Evolutionary conservation across 169 alveolate species (phyloP).

Genomic region (Plasmodium vivax): DNA sequence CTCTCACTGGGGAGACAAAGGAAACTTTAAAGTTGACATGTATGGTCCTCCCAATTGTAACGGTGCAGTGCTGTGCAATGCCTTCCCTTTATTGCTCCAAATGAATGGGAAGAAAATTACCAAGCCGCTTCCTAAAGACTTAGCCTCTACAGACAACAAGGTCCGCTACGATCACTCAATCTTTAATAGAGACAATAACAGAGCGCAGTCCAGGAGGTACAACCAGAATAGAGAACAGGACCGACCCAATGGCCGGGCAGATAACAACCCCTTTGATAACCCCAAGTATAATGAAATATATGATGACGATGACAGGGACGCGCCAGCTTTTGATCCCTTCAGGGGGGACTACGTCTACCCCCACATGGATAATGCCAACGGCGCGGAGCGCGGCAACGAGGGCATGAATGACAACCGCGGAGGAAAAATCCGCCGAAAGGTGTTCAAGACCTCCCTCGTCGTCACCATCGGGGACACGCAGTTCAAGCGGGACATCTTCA

Average conservation of each 20-base stretch:
- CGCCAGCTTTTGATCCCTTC: background rate
- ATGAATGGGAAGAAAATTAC: conserved; percentile 15
- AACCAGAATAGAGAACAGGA: background rate
- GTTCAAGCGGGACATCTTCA: conserved; percentile 9
- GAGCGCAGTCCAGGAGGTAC: background rate
- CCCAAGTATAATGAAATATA: background rate
- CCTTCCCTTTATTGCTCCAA: conserved; percentile 46
- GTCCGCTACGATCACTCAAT: background rate
- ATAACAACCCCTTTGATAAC: conserved; percentile 6
- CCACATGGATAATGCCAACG: background rate
- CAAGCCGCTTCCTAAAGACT: conserved; percentile 41
- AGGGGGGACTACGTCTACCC: background rate
- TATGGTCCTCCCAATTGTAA: conserved; percentile 56
- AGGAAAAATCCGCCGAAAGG: background rate
- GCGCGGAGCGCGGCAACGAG: background rate
- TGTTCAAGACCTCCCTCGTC: background rate
- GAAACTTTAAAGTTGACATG: conserved; percentile 67
- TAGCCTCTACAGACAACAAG: conserved; percentile 21
- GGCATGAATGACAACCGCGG: conserved; percentile 17
- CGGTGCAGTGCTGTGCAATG: conserved; percentile 54
- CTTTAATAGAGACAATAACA: background rate
- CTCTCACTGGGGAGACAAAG: conserved; percentile 54
- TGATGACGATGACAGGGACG: background rate
- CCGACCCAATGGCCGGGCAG: background rate
- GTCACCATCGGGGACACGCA: conserved; percentile 7